Evolutionary conservation across 257 asterid species (phyloP), one percentile per base, ranked within the genome.

Genomic region (Avicennia marina): DNA sequence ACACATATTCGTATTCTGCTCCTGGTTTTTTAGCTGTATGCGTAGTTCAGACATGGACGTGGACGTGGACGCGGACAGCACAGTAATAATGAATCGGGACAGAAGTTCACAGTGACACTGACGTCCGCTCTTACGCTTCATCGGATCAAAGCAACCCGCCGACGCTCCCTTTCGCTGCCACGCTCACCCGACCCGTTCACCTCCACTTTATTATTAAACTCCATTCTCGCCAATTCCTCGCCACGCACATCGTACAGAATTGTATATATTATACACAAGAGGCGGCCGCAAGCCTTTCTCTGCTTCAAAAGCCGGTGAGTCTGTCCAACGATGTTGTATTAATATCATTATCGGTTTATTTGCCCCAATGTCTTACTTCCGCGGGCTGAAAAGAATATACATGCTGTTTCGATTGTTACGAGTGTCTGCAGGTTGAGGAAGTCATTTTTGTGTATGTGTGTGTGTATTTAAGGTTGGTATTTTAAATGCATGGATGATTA

Each of bases 141-240:
- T 69, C 68, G 58, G 79, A 52, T 56, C 82, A 66, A 84, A 84
- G 89, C 79, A 72, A 80, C 77, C 85, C 76, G 75, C 52, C 40
- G 9, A 25, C 13, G 33, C 46, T 32, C 42, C 33, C 58, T 21
- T 60, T 18, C 32, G 2, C 26, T 22, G 27, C 41, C 18, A 8
- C 25, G 12, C 46, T 11, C 3, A 54, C 53, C 46, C 22, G 43
- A 41, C 69, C 79, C 81, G 74, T 58, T 77, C 6, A 22, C 20
- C 41, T 10, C 48, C 41, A 6, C 53, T 42, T 59, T 19, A 36
- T 60, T 27, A 20, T 11, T 11, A 48, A 60, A 41, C 54, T 20
- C 57, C 48, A 33, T 42, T 21, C 32, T 65, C 68, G 19, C 33
- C n/a, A n/a, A n/a, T n/a, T n/a, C n/a, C n/a, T n/a, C n/a, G n/a